Conservation (phyloP, 208 protist genomes). For the Trypanosoma rangeli region DNA sequence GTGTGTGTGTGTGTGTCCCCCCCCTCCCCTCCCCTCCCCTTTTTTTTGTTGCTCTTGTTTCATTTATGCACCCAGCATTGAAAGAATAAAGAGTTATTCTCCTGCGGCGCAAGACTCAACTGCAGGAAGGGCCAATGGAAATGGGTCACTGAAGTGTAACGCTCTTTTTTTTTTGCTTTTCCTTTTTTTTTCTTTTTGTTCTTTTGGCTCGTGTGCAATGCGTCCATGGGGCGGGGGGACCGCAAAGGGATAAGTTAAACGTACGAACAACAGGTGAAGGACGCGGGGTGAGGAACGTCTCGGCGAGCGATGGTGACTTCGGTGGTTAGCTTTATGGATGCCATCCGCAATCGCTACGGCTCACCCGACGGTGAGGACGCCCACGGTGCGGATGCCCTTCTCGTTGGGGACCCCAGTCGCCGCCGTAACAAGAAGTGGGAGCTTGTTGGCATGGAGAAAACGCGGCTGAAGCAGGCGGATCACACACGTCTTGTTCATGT, state of each 20-base stretch:
- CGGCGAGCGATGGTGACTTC: neutral
- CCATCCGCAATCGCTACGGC: conserved; percentile 73
- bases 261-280: neutral
- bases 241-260: neutral
- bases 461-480: conserved; percentile 51
- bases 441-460: conserved; percentile 81
- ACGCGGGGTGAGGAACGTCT: neutral
- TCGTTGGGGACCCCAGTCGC: conserved; percentile 38
- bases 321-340: conserved; percentile 74
- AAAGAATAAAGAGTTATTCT: too few relatives aligned
- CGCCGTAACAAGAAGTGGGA: conserved; percentile 73
- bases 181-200: neutral
- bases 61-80: too few relatives aligned
- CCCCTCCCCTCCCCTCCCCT: too few relatives aligned
- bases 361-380: conserved; percentile 48
- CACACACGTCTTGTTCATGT: conserved; percentile 65
- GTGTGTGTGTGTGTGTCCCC: neutral
- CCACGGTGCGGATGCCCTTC: conserved; percentile 44
- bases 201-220: neutral
- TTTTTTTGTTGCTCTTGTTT: neutral
- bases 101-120: too few relatives aligned
- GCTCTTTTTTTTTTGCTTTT: conserved; percentile 8
- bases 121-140: too few relatives aligned
- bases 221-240: neutral
- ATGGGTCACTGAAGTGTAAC: neutral